Evolutionary conservation across 164 flowering plant genomes (phyloP).

Genomic region (Vitis rupestris): DNA sequence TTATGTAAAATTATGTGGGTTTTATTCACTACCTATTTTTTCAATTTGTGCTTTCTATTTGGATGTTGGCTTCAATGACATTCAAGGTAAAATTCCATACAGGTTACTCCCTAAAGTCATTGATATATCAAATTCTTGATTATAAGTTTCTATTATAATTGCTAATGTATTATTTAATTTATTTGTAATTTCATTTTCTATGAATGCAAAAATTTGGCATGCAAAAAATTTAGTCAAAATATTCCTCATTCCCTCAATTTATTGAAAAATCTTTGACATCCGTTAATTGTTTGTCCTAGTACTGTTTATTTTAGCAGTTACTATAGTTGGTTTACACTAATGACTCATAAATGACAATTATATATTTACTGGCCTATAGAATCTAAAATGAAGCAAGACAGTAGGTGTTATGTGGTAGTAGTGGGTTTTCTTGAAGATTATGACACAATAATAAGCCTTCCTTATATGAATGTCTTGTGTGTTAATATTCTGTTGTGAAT

Average conservation of each 20-base stretch:
- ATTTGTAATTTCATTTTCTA: neutral
- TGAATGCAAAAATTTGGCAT: slow-evolving; percentile 62
- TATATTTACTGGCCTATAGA: slow-evolving; percentile 54
- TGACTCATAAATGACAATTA: slow-evolving; percentile 10
- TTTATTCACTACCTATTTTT: neutral
- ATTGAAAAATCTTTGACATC: slow-evolving; percentile 49
- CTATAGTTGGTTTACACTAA: neutral
- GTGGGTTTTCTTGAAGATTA: too few relatives aligned
- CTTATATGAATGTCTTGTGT: neutral
- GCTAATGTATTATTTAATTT: neutral
- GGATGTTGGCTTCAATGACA: slow-evolving; percentile 67
- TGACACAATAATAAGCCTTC: neutral
- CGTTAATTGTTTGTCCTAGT: slow-evolving; percentile 45
- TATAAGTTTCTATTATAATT: neutral
- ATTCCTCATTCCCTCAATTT: slow-evolving; percentile 54
- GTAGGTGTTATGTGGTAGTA: too few relatives aligned
- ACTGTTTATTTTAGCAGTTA: neutral
- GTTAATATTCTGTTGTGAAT: neutral
- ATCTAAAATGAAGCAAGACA: slow-evolving; percentile 29
- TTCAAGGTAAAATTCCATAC: slow-evolving; percentile 62
- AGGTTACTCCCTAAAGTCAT: slow-evolving; percentile 65
- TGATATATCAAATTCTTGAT: slow-evolving; percentile 49
- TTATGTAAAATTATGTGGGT: neutral
- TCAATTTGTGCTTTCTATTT: slow-evolving; percentile 20
- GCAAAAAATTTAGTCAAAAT: slow-evolving; percentile 50